Evolutionary conservation across 768 basidiomycete species (phyloP), one percentile per base, ranked within the genome.

Genomic region (Galerina marginata): DNA sequence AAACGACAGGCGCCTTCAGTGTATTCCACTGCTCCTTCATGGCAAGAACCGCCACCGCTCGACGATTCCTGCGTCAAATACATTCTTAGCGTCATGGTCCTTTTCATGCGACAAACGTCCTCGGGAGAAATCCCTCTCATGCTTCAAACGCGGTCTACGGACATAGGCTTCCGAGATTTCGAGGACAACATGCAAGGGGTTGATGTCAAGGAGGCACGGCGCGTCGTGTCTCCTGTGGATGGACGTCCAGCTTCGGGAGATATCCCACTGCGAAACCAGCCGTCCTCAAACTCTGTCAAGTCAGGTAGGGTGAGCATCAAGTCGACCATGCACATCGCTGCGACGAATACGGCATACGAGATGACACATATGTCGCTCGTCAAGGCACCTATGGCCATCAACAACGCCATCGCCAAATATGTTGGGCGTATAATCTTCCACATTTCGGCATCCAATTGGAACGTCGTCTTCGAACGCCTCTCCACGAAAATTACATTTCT

Each of bases 401-500:
- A 85, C 62, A 76, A 79, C 20, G 77, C 90, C 25, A 87, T 93
- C 60, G 82, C 85, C 54, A 87, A 88, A 69, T 92, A 83, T 65
- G 83, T 90, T 20, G 90, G 91, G 10, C 85, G 89, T 50, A 87
- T 96, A 62, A 84, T 96, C 26, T 95, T 91, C 69, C 89, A 90
- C 69, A 82, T 98, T 15, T 95, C 95, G 2, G 89, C 91, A 0
- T 90, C 90, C 11, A 96, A 96, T 71, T 97, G 95, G 93, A 71
- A 75, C 53, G 84, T 91, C 7, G 89, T 96, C 14, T 86, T 91
- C 65, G 73, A 81, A 20, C 82, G 92, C 33, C 82, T 96, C 56
- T 83, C 87, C 46, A 74, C 77, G 46, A 90, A 89, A 74, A 89
- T 95, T 36, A 83, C 86, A 45, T 77, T 79, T 59, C 81, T 95